Conservation (phyloP, 1,284 basidiomycete genomes). For the Tilletia indica region DNA sequence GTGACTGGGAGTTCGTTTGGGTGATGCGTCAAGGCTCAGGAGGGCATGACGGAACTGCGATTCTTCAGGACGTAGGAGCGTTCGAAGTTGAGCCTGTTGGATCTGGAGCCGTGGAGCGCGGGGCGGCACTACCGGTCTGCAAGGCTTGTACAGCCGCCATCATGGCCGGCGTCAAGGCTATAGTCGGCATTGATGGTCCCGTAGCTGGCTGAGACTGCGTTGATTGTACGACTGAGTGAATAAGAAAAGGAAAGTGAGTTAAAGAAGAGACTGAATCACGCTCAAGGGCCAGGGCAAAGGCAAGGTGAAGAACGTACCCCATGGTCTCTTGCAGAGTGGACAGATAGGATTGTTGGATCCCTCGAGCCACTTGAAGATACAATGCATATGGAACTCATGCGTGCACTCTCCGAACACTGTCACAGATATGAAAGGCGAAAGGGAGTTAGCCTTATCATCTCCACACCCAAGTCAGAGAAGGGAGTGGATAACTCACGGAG, state of each 20-base stretch:
- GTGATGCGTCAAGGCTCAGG: too few species aligned
- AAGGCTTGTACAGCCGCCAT: not conserved
- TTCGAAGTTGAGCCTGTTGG: too few species aligned
- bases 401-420: conserved; percentile 53
- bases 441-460: too few species aligned
- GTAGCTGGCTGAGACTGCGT: not conserved
- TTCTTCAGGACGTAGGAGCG: too few species aligned
- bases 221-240: not conserved
- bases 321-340: conserved; percentile 38
- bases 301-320: conserved; percentile 31
- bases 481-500: conserved; percentile 31
- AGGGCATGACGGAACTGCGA: too few species aligned
- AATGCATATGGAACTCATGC: conserved; percentile 55
- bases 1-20: too few species aligned
- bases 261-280: too few species aligned
- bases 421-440: too few species aligned
- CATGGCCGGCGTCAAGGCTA: not conserved
- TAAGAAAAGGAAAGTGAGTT: not conserved
- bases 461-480: not conserved
- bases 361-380: conserved; percentile 54
- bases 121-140: too few species aligned
- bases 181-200: not conserved
- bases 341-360: conserved; percentile 36
- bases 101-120: too few species aligned
- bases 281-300: not conserved